Percentiles rank a stretch among this genome's conserved stretches.
These are phyloP conservation scores for Firmiana major DNA, from an alignment of 345 rosid genomes.

Conservation along the genomic window DNA sequence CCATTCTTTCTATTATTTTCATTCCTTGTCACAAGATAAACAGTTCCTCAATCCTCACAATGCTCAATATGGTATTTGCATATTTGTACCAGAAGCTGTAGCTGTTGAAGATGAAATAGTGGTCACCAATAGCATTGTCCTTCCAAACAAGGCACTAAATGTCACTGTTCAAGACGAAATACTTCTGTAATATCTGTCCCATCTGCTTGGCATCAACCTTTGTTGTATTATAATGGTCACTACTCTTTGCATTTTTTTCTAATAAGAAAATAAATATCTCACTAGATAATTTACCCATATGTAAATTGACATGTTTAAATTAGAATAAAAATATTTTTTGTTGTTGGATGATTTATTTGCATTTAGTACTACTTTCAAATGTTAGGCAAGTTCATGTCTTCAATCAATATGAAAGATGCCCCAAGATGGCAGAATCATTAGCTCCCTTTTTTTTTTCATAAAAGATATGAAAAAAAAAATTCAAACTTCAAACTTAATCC, in stretches of 20 bases:
- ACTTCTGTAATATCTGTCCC: constrained; percentile 41
- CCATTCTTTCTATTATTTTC: background rate
- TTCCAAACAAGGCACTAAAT: constrained; percentile 82
- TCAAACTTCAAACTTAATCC: too few relatives aligned
- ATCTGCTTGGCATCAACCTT: too few relatives aligned
- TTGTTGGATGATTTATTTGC: too few relatives aligned
- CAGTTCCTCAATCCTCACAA: too few relatives aligned
- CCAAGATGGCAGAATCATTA: too few relatives aligned
- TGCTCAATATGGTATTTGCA: constrained; percentile 1
- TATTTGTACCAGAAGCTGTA: constrained; percentile 58
- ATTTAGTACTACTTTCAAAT: too few relatives aligned
- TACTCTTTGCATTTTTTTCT: background rate
- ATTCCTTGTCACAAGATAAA: background rate
- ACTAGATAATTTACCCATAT: too few relatives aligned
- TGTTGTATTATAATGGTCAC: too few relatives aligned
- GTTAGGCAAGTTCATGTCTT: too few relatives aligned
- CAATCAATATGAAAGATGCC: too few relatives aligned
- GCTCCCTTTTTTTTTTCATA: too few relatives aligned
- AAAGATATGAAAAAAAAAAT: too few relatives aligned
- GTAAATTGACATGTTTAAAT: background rate
- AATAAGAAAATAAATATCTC: background rate
- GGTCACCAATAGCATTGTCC: constrained; percentile 82
- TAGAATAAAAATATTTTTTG: background rate
- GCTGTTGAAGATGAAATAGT: constrained; percentile 90
- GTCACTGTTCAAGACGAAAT: constrained; percentile 80